These are phyloP conservation scores for Alternaria brassicae DNA, from an alignment of 2,329 filamentous ascomycete species.

Conservation along the genomic window DNA sequence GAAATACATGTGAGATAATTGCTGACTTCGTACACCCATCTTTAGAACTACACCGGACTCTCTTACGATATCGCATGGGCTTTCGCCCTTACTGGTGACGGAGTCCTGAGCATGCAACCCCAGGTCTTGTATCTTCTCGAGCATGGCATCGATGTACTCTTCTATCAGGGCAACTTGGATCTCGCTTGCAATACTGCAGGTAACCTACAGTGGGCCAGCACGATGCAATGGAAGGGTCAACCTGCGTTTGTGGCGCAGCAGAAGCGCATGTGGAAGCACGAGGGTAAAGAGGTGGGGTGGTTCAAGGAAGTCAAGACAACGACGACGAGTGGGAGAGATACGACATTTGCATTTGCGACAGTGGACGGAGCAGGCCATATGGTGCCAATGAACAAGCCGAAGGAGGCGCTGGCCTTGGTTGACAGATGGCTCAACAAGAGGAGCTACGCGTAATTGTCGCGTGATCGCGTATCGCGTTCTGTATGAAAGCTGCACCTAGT, in stretches of 20 bases:
- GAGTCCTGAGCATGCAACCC: constrained; percentile 39
- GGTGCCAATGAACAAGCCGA: constrained; percentile 48
- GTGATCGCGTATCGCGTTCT: neutral
- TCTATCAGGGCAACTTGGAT: constrained; percentile 53
- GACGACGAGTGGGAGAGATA: constrained; percentile 37
- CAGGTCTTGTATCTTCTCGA: constrained; percentile 48
- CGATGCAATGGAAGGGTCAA: constrained; percentile 55
- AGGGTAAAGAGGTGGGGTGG: constrained; percentile 39
- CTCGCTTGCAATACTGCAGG: constrained; percentile 53
- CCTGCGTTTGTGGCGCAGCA: constrained; percentile 50
- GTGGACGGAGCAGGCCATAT: constrained; percentile 54
- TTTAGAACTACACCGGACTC: constrained; percentile 42
- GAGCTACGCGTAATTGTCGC: constrained; percentile 35
- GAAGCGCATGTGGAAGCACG: constrained; percentile 36
- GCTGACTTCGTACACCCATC: no score
- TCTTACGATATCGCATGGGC: constrained; percentile 35
- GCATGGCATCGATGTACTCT: constrained; percentile 48
- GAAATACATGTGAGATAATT: no score
- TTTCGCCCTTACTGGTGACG: constrained; percentile 41
- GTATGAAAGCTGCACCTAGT: neutral
- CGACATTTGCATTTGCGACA: constrained; percentile 46
- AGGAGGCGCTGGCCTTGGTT: constrained; percentile 41
- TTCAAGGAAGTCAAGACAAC: constrained; percentile 45
- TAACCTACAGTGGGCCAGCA: constrained; percentile 51
- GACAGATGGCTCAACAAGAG: constrained; percentile 39